Evolutionary conservation across 441 rosid species (phyloP).

Genomic region (Croton setiger): DNA sequence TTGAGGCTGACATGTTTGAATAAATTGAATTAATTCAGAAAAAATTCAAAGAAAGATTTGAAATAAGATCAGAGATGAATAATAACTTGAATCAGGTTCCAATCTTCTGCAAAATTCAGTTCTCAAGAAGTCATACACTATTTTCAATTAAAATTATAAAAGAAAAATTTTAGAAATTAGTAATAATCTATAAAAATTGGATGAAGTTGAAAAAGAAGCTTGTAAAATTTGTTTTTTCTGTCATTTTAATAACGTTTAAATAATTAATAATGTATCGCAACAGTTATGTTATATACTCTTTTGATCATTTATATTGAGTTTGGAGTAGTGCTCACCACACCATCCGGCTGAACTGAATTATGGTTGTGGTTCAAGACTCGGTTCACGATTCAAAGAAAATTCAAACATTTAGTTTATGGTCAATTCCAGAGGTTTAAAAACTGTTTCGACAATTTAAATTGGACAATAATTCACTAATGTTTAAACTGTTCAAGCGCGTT

Average conservation of each 20-base stretch:
- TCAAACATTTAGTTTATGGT: too few relatives aligned
- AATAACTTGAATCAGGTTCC: constrained; percentile 16
- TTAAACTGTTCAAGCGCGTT: too few relatives aligned
- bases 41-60: constrained; percentile 9
- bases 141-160: constrained; percentile 16
- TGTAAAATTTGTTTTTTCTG: constrained; percentile 13
- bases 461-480: too few relatives aligned
- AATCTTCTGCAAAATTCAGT: constrained; percentile 20
- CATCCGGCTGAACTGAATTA: too few relatives aligned
- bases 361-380: too few relatives aligned
- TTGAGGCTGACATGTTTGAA: constrained; percentile 16
- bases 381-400: too few relatives aligned
- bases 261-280: too few relatives aligned
- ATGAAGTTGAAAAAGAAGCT: constrained; percentile 26
- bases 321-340: too few relatives aligned
- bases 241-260: too few relatives aligned
- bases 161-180: constrained; percentile 28
- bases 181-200: constrained; percentile 17
- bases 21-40: neutral
- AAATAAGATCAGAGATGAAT: neutral
- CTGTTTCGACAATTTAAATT: too few relatives aligned
- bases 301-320: too few relatives aligned
- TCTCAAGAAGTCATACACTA: constrained; percentile 26
- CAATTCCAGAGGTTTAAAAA: too few relatives aligned
- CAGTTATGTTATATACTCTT: neutral